Conservation (phyloP, 192 early-diverging fungal genomes). For the Phlyctochytrium bullatum region DNA sequence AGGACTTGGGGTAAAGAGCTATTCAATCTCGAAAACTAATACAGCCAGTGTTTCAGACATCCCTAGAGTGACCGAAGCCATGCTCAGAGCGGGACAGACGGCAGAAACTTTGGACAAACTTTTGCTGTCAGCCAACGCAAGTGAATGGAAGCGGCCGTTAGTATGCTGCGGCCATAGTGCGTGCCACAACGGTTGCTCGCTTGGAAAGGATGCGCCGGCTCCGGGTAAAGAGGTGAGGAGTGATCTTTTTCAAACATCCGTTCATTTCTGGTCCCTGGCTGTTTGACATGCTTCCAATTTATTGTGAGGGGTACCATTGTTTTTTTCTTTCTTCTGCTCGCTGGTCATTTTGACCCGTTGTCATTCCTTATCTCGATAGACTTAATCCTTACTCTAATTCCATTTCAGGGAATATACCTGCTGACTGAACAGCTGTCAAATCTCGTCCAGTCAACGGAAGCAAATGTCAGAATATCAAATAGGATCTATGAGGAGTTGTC, state of each 20-base stretch:
- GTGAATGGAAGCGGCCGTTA: background rate
- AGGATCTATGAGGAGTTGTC: conserved; percentile 24
- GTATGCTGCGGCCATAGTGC: background rate
- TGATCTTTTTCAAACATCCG: too few species aligned
- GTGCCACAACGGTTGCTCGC: background rate
- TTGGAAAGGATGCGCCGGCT: too few species aligned
- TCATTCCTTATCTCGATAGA: too few species aligned
- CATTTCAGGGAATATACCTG: background rate
- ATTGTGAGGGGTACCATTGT: too few species aligned
- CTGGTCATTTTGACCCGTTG: too few species aligned
- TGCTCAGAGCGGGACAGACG: conserved; percentile 18
- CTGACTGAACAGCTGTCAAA: conserved; percentile 14
- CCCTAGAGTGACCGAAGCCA: conserved; percentile 22
- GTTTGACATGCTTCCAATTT: too few species aligned
- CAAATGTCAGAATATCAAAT: conserved; percentile 24
- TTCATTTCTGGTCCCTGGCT: too few species aligned
- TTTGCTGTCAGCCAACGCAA: conserved; percentile 7
- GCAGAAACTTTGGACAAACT: conserved; percentile 25
- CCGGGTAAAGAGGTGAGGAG: too few species aligned
- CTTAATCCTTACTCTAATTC: too few species aligned
- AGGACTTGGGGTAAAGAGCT: conserved; percentile 20
- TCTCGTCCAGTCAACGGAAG: conserved; percentile 19
- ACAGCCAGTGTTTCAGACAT: conserved; percentile 25
- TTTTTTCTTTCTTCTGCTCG: too few species aligned
- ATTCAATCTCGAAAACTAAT: conserved; percentile 5